These are phyloP conservation scores for Fusarium guadeloupense DNA, from an alignment of 2,329 filamentous ascomycete genomes.

Conservation along the genomic window DNA sequence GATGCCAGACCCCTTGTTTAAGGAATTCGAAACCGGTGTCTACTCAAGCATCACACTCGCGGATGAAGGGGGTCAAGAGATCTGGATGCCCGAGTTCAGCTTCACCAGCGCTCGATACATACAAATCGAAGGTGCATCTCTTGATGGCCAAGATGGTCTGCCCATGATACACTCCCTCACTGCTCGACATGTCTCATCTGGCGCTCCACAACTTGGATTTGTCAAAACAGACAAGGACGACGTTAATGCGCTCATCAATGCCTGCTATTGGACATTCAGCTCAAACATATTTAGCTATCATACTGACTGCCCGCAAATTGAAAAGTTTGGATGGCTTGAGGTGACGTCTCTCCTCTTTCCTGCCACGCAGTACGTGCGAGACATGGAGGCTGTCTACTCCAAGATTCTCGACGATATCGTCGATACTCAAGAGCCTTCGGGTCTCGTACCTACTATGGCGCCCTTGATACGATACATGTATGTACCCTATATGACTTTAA, in stretches of 20 bases:
- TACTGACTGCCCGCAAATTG: constrained; percentile 57
- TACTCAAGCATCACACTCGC: constrained; percentile 51
- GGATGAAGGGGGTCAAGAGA: constrained; percentile 46
- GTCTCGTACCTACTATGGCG: constrained; percentile 58
- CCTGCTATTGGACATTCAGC: constrained; percentile 56
- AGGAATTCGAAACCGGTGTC: constrained; percentile 45
- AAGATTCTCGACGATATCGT: constrained; percentile 59
- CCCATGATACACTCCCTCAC: constrained; percentile 49
- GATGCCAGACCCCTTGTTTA: constrained; percentile 55
- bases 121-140: constrained; percentile 51
- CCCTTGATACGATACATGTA: constrained; percentile 57
- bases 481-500: background rate
- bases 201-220: constrained; percentile 47
- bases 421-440: constrained; percentile 55
- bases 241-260: constrained; percentile 53
- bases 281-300: constrained; percentile 57
- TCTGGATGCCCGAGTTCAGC: constrained; percentile 53
- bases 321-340: constrained; percentile 60
- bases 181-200: constrained; percentile 52
- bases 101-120: constrained; percentile 55
- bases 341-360: constrained; percentile 57
- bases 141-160: constrained; percentile 38
- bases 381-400: constrained; percentile 57
- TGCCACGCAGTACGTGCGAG: constrained; percentile 56
- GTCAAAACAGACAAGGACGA: constrained; percentile 53